Percentiles rank a stretch among this genome's conserved stretches.
These are phyloP conservation scores for Ophiostoma piceae DNA, from an alignment of 2,329 filamentous ascomycete genomes.

Conservation along the genomic window DNA sequence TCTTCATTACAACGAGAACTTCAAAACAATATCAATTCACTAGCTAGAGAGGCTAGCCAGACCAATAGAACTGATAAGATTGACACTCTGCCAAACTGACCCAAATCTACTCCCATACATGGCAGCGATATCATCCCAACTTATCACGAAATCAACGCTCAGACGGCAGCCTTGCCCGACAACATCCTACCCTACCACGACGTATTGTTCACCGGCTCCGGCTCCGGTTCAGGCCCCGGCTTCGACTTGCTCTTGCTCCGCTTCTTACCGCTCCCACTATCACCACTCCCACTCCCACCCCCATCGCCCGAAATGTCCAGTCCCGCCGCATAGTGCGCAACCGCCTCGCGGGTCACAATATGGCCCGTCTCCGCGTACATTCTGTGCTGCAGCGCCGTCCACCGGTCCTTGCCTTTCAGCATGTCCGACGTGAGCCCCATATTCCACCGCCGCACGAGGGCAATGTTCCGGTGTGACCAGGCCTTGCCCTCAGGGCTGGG, in stretches of 20 bases:
- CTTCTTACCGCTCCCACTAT: not conserved
- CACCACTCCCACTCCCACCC: not conserved
- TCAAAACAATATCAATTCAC: not conserved
- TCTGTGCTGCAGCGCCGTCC: constrained; percentile 16
- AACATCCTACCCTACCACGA: not conserved
- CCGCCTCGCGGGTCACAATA: constrained; percentile 16
- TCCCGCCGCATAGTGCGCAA: constrained; percentile 14
- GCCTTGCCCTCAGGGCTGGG: not conserved
- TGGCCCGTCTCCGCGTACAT: constrained; percentile 12
- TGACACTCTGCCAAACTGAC: not conserved
- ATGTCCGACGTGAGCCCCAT: not conserved
- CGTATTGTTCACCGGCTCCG: not conserved
- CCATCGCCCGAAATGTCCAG: not conserved
- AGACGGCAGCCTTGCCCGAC: not conserved
- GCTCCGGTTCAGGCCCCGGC: not conserved
- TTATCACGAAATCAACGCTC: no score
- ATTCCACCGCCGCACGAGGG: not conserved
- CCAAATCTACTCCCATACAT: not conserved
- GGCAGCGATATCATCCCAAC: not conserved
- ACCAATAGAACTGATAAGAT: not conserved
- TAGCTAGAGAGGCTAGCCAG: not conserved
- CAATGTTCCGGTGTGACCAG: constrained; percentile 15
- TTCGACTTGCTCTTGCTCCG: not conserved
- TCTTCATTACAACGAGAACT: not conserved
- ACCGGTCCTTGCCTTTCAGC: constrained; percentile 12